Percentiles rank a stretch among this genome's conserved stretches.
phyloP scores from a whole-genome alignment of 768 basidiomycete species.

The Omphalotus guepiniiformis region DNA sequence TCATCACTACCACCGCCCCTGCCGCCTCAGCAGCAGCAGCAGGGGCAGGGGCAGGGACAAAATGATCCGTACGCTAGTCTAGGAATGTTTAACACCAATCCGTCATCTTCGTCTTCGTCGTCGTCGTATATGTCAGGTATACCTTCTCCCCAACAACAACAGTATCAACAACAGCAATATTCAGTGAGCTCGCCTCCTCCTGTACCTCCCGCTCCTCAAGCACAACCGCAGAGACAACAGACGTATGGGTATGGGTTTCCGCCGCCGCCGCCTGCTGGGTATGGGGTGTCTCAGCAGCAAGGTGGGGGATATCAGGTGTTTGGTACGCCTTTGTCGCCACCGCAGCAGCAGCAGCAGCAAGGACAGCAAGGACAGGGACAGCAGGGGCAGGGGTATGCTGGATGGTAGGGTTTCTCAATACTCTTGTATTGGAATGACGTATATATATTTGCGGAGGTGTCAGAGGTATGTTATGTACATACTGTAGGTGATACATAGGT shows the following conservation, averaged over 20 bases:
- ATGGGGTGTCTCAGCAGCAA: not conserved
- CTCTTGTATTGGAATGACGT: too few relatives aligned
- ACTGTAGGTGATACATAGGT: too few relatives aligned
- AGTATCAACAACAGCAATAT: not conserved
- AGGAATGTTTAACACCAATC: conserved; percentile 18
- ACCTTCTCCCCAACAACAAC: conserved; percentile 6
- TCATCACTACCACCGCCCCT: conserved; percentile 20
- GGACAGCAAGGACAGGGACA: conserved; percentile 8
- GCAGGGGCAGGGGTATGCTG: too few relatives aligned
- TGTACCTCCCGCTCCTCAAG: conserved; percentile 22
- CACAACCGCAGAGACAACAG: conserved; percentile 14
- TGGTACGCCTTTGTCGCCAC: conserved; percentile 7
- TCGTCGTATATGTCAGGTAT: conserved; percentile 1
- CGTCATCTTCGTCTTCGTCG: conserved; percentile 6
- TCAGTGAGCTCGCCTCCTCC: conserved; percentile 11
- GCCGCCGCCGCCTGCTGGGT: conserved; percentile 9
- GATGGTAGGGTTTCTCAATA: too few relatives aligned
- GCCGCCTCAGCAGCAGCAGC: conserved; percentile 12
- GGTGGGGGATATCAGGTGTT: not conserved
- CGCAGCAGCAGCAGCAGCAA: conserved; percentile 13
- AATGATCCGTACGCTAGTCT: conserved; percentile 33
- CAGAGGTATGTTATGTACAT: too few relatives aligned
- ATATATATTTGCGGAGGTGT: too few relatives aligned
- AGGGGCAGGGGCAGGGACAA: not conserved
- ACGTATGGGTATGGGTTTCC: conserved; percentile 6